These are phyloP conservation scores for Globisporangium iwayamae DNA, from an alignment of 352 stramenopile genomes.

Conservation along the genomic window DNA sequence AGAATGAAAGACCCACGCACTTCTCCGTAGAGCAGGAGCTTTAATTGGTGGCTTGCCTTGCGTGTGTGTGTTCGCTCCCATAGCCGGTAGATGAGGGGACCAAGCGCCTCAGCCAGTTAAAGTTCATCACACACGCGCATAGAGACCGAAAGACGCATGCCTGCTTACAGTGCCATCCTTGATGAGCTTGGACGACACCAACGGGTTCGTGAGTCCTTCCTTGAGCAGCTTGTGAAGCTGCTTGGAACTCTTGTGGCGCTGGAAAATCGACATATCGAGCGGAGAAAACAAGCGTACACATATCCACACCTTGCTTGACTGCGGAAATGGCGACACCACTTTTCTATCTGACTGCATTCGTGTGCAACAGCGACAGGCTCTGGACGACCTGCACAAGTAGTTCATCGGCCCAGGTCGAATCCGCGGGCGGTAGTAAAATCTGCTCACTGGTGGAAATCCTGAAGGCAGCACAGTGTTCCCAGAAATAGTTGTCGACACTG, in stretches of 20 bases:
- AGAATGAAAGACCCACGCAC: slow-evolving; percentile 22
- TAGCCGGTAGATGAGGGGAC: too few relatives aligned
- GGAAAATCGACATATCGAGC: slow-evolving; percentile 59
- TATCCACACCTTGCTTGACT: not conserved
- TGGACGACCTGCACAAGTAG: too few relatives aligned
- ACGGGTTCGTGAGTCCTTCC: slow-evolving; percentile 59
- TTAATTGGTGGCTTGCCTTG: slow-evolving; percentile 24
- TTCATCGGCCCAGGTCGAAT: too few relatives aligned
- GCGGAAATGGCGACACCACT: not conserved
- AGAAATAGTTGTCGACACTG: too few relatives aligned
- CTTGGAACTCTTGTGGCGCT: slow-evolving; percentile 73
- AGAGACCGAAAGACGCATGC: not conserved
- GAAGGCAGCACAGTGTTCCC: too few relatives aligned
- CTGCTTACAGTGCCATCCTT: slow-evolving; percentile 40
- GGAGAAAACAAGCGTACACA: not conserved
- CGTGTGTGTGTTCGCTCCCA: too few relatives aligned
- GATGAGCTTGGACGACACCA: slow-evolving; percentile 38
- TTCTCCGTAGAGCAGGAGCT: slow-evolving; percentile 78
- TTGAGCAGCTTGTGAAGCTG: slow-evolving; percentile 82
- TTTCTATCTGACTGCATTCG: not conserved
- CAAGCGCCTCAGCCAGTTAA: too few relatives aligned
- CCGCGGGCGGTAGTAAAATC: too few relatives aligned
- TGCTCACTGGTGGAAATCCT: too few relatives aligned
- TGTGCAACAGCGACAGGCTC: too few relatives aligned
- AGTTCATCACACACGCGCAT: not conserved